Evolutionary conservation across 2,329 filamentous ascomycete species (phyloP).

Genomic region (Hypoxylon sp.): DNA sequence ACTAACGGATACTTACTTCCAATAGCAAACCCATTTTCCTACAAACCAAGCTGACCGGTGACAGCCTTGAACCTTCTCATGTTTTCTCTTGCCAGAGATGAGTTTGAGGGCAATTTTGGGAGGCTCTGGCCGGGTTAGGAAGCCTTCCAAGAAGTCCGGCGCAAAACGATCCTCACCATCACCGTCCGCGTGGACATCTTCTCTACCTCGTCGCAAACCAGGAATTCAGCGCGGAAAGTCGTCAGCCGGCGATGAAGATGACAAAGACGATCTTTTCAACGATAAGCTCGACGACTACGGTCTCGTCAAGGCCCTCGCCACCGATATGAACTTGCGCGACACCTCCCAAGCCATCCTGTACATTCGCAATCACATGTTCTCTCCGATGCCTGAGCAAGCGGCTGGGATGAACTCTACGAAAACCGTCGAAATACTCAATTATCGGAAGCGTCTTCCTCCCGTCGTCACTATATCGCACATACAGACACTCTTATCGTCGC

Average conservation of each 20-base stretch:
- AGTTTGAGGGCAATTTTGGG: slow-evolving; percentile 51
- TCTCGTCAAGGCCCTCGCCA: slow-evolving; percentile 65
- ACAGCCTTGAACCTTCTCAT: slow-evolving; percentile 39
- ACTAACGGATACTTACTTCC: slow-evolving; percentile 10
- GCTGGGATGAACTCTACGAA: slow-evolving; percentile 74
- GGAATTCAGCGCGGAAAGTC: slow-evolving; percentile 31
- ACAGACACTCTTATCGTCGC: slow-evolving; percentile 70
- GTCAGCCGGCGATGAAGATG: slow-evolving; percentile 45
- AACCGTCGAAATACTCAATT: slow-evolving; percentile 73
- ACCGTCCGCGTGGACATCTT: slow-evolving; percentile 44
- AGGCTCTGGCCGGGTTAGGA: slow-evolving; percentile 52
- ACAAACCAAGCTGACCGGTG: background rate
- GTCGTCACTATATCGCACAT: slow-evolving; percentile 76
- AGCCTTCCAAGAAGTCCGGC: slow-evolving; percentile 45
- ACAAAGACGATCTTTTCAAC: slow-evolving; percentile 55
- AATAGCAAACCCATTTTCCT: background rate
- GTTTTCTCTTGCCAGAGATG: slow-evolving; percentile 44
- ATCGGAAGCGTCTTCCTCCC: slow-evolving; percentile 69
- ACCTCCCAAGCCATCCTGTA: slow-evolving; percentile 74
- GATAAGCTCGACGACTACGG: slow-evolving; percentile 72
- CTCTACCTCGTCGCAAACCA: slow-evolving; percentile 47
- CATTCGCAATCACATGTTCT: slow-evolving; percentile 73
- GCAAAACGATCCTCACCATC: slow-evolving; percentile 43
- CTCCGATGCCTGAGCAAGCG: slow-evolving; percentile 66
- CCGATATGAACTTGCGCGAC: slow-evolving; percentile 69